Conservation (phyloP, 768 basidiomycete species). For the Suillus cothurnatus region DNA sequence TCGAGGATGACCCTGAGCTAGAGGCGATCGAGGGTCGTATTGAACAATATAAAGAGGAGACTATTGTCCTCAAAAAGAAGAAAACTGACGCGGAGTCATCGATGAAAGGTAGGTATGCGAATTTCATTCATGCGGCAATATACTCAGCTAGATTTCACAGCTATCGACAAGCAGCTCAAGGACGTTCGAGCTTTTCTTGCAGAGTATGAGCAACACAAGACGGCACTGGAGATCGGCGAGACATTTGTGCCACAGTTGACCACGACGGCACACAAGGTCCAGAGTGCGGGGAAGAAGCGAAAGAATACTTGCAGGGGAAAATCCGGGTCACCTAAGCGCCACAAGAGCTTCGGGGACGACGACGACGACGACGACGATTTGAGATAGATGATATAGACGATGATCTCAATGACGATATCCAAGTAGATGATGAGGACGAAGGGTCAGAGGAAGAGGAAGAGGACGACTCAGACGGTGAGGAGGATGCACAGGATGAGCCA, state of each 20-base stretch:
- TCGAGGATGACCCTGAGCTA: constrained; percentile 55
- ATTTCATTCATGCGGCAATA: neutral
- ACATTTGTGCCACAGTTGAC: constrained; percentile 46
- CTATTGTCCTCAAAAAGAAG: constrained; percentile 40
- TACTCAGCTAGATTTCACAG: constrained; percentile 27
- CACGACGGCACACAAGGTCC: constrained; percentile 16
- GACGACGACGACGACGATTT: constrained; percentile 43
- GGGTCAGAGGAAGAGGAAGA: constrained; percentile 19
- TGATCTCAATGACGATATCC: constrained; percentile 21
- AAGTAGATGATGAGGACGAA: neutral
- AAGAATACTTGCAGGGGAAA: constrained; percentile 47
- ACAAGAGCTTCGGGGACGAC: constrained; percentile 31
- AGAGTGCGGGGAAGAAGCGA: constrained; percentile 45
- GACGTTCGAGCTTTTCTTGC: constrained; percentile 35
- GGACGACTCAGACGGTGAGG: constrained; percentile 17
- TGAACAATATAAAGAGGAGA: constrained; percentile 37
- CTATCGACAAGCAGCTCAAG: constrained; percentile 42
- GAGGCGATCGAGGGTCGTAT: constrained; percentile 52
- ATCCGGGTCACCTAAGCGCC: constrained; percentile 47
- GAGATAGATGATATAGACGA: constrained; percentile 26
- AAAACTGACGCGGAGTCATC: constrained; percentile 42
- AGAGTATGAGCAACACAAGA: constrained; percentile 49
- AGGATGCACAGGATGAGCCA: constrained; percentile 25
- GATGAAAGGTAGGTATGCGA: constrained; percentile 42
- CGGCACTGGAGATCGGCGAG: constrained; percentile 48